Percentiles rank a stretch among this genome's conserved stretches.
phyloP scores from a whole-genome alignment of 1,284 basidiomycete species.

The Tilletiaria anomala region DNA sequence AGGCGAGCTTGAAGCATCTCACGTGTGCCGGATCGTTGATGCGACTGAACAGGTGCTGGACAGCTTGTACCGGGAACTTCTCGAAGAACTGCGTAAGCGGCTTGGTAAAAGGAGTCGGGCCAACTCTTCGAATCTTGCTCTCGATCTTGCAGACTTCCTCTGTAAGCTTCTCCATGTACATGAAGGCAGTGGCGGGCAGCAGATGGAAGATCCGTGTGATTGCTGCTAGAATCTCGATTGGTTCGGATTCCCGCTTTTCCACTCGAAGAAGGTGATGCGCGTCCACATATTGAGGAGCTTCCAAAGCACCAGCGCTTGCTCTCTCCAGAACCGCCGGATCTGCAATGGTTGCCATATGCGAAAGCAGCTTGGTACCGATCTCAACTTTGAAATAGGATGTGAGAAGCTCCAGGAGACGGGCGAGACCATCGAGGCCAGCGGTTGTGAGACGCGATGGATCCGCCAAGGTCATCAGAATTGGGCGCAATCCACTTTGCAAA shows the following conservation, averaged over 20 bases:
- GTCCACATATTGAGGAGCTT: constrained; percentile 8
- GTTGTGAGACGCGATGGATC: constrained; percentile 89
- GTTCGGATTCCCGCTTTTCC: constrained; percentile 71
- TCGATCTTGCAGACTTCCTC: constrained; percentile 87
- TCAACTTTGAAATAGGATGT: constrained; percentile 99
- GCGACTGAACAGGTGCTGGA: constrained; percentile 68
- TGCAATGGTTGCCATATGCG: constrained; percentile 49
- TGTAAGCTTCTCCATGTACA: constrained; percentile 76
- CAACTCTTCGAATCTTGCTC: constrained; percentile 73
- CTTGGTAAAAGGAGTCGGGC: constrained; percentile 80
- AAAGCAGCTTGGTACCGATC: constrained; percentile 90
- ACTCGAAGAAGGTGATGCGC: constrained; percentile 35
- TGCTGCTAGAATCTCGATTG: constrained; percentile 80
- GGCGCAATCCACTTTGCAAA: constrained; percentile 82
- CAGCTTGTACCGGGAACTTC: constrained; percentile 70
- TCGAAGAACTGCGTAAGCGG: constrained; percentile 82
- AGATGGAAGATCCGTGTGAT: constrained; percentile 95
- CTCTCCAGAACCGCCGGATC: constrained; percentile 25
- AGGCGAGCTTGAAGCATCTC: constrained; percentile 21
- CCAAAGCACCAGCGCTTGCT: constrained; percentile 25
- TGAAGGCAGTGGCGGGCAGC: constrained; percentile 67
- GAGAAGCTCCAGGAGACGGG: constrained; percentile 80
- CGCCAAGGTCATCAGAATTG: constrained; percentile 93
- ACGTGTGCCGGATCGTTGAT: constrained; percentile 46
- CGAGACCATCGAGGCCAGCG: constrained; percentile 80